These are phyloP conservation scores for Tarenaya hassleriana DNA, from an alignment of 345 rosid species.

Conservation along the genomic window DNA sequence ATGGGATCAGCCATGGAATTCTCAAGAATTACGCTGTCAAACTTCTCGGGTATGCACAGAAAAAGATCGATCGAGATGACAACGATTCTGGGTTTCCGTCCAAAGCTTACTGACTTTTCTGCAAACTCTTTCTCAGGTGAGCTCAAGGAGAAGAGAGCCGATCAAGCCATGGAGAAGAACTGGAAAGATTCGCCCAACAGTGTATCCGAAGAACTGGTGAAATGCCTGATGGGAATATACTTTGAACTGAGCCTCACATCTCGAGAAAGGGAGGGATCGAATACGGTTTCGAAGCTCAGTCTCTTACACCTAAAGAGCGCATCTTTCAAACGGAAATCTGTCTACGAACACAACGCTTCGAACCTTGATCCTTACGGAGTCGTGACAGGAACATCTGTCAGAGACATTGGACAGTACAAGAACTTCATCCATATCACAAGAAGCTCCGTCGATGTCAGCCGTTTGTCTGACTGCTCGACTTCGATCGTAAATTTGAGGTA, in stretches of 20 bases:
- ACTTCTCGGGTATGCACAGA: conserved; percentile 33
- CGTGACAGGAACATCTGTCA: conserved; percentile 47
- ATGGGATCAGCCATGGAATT: conserved; percentile 54
- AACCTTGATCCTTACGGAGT: conserved; percentile 74
- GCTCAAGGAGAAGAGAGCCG: conserved; percentile 14
- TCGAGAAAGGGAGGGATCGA: conserved; percentile 36
- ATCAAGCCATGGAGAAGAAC: conserved; percentile 2
- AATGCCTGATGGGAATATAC: conserved; percentile 59
- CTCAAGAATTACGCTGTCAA: conserved; percentile 38
- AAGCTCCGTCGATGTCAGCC: conserved; percentile 48
- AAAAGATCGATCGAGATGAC: too few relatives aligned
- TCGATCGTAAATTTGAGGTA: conserved; percentile 32
- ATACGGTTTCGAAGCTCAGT: conserved; percentile 48
- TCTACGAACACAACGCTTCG: conserved; percentile 34
- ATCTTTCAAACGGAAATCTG: conserved; percentile 33
- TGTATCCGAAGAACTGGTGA: conserved; percentile 66
- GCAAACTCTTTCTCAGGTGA: background rate
- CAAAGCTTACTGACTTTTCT: too few relatives aligned
- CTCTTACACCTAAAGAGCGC: conserved; percentile 28
- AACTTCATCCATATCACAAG: conserved; percentile 68
- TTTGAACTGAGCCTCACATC: conserved; percentile 49
- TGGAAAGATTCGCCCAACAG: conserved; percentile 44
- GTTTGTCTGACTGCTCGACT: conserved; percentile 38
- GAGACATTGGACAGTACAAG: conserved; percentile 81
- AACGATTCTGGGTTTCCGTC: too few relatives aligned